Percentiles rank a stretch among this genome's conserved stretches.
These are phyloP conservation scores for Lipomyces oligophaga DNA, from an alignment of 805 yeast genomes.

Conservation along the genomic window DNA sequence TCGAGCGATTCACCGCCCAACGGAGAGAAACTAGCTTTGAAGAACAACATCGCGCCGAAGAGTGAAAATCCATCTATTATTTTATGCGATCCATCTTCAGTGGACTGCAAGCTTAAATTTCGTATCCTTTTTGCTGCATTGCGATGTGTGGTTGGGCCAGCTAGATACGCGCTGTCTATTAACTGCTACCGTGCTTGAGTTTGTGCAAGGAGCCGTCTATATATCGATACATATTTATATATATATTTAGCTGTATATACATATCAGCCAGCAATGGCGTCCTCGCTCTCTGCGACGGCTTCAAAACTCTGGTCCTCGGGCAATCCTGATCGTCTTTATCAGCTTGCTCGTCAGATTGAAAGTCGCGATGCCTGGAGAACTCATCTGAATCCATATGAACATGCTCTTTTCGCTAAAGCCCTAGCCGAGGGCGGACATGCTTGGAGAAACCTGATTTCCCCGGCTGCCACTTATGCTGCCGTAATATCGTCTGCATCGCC, in stretches of 20 bases:
- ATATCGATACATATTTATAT: no score
- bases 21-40: no score
- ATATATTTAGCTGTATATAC: no score
- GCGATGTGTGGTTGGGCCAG: neutral
- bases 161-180: neutral
- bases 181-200: no score
- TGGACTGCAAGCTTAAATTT: neutral
- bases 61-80: neutral
- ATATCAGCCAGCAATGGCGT: no score
- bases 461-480: neutral
- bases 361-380: constrained; percentile 36
- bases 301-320: constrained; percentile 30
- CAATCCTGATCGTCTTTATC: constrained; percentile 24
- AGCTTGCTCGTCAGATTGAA: constrained; percentile 29
- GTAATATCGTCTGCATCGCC: no score
- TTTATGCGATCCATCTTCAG: constrained; percentile 2
- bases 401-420: constrained; percentile 37
- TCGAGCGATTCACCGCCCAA: no score
- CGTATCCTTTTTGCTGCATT: no score
- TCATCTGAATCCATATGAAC: constrained; percentile 40
- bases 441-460: constrained; percentile 36
- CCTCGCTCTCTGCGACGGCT: constrained; percentile 3
- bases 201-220: no score
- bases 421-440: constrained; percentile 33
- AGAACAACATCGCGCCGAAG: no score